Evolutionary conservation across 208 protist species (phyloP).

Genomic region (Lotmaria passim): DNA sequence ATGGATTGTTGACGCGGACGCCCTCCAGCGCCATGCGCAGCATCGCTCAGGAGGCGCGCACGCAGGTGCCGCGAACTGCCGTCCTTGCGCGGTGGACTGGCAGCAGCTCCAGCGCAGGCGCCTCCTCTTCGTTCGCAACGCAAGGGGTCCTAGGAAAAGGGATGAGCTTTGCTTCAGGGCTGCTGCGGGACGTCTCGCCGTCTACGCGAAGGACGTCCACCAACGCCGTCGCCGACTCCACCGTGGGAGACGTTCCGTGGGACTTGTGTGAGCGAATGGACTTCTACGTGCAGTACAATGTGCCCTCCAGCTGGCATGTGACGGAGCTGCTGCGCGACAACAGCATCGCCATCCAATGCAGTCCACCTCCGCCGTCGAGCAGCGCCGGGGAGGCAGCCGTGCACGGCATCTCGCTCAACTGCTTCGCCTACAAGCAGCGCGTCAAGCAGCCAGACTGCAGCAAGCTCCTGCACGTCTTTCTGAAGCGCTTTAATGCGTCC

Average conservation of each 20-base stretch:
- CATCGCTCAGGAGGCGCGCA: conserved; percentile 1
- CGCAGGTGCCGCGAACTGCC: conserved; percentile 38
- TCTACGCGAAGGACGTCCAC: conserved; percentile 27
- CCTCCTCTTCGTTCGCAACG: neutral
- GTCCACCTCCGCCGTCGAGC: conserved; percentile 34
- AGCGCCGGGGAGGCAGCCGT: conserved; percentile 32
- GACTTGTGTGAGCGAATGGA: conserved; percentile 82
- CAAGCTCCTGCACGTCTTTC: conserved; percentile 70
- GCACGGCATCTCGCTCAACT: conserved; percentile 82
- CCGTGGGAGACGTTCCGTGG: conserved; percentile 69
- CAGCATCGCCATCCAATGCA: conserved; percentile 77
- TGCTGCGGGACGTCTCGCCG: conserved; percentile 32
- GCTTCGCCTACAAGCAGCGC: conserved; percentile 79
- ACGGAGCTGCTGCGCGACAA: conserved; percentile 74
- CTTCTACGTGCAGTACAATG: conserved; percentile 82
- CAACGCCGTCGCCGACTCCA: conserved; percentile 29
- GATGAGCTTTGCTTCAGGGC: conserved; percentile 69
- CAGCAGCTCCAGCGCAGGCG: conserved; percentile 8
- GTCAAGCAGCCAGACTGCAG: conserved; percentile 63
- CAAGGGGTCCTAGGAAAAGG: conserved; percentile 55
- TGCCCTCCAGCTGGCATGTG: conserved; percentile 70
- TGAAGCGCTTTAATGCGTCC: conserved; percentile 81
- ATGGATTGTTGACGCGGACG: conserved; percentile 6
- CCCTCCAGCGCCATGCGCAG: conserved; percentile 11
- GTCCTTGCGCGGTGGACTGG: conserved; percentile 63